Conservation (phyloP, 2,329 filamentous ascomycete genomes). For the Monilinia laxa region DNA sequence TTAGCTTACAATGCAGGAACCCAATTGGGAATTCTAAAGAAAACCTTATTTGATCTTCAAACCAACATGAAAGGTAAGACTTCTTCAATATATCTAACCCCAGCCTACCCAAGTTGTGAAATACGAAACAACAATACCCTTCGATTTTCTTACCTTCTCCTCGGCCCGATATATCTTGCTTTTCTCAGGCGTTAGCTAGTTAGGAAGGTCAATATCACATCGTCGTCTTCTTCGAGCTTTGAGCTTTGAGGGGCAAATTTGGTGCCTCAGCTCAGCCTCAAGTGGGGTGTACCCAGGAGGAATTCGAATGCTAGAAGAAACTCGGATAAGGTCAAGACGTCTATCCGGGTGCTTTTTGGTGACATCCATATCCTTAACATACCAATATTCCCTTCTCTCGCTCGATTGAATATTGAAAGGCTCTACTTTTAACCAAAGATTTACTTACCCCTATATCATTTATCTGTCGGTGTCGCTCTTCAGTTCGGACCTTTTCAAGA, state of each 20-base stretch:
- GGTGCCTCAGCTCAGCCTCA: slow-evolving; percentile 2
- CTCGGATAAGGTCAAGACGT: slow-evolving; percentile 8
- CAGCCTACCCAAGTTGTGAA: not conserved
- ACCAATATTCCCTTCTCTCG: not conserved
- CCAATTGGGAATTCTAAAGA: not conserved
- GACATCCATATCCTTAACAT: not conserved
- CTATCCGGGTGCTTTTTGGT: not conserved
- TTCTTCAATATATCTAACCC: not conserved
- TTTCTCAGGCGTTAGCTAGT: not conserved
- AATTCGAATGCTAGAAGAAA: not conserved
- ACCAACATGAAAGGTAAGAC: not conserved
- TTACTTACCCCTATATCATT: not conserved
- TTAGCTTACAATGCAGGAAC: not conserved
- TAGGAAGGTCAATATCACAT: not conserved
- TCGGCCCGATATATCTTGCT: not conserved
- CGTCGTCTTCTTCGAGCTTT: not conserved
- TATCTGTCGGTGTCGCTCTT: not conserved
- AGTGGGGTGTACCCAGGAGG: not conserved
- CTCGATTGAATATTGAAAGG: not conserved
- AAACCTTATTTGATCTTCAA: slow-evolving; percentile 5
- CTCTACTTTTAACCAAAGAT: not conserved
- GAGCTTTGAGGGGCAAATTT: not conserved
- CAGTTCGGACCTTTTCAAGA: not conserved
- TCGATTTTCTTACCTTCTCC: not conserved
- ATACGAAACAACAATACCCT: not conserved